A percentile compares a stretch with the other conserved stretches of the same genome.
Conservation (phyloP, 257 asterid species). For the Fraxinus americana region DNA sequence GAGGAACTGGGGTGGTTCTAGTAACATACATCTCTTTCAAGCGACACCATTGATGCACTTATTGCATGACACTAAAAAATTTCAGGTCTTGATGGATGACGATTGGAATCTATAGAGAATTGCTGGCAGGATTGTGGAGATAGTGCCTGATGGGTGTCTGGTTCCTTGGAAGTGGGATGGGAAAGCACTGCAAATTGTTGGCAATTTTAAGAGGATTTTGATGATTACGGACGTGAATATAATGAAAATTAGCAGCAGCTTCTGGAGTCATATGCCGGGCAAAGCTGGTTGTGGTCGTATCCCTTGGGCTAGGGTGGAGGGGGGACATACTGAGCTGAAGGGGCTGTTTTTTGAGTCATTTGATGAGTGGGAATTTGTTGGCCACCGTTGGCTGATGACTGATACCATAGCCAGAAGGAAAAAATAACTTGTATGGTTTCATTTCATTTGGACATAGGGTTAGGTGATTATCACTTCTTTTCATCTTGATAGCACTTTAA, state of each 20-base stretch:
- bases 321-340: conserved; percentile 15
- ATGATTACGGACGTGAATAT: not conserved
- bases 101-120: conserved; percentile 18
- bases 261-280: not conserved
- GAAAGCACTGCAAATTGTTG: not conserved
- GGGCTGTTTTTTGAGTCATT: no score
- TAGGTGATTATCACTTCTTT: no score
- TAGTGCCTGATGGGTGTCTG: not conserved
- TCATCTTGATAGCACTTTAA: no score
- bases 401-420: no score
- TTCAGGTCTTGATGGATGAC: conserved; percentile 8
- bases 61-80: conserved; percentile 61
- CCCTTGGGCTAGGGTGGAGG: conserved; percentile 7
- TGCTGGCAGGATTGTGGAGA: conserved; percentile 7
- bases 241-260: not conserved
- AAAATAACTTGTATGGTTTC: not conserved
- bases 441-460: not conserved
- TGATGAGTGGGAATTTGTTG: no score
- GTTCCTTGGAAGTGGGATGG: not conserved
- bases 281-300: not conserved
- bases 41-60: conserved; percentile 27
- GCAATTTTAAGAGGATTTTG: not conserved
- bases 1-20: conserved; percentile 51
- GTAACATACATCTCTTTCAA: no score
- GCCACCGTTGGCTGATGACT: no score